Percentiles rank a stretch among this genome's conserved stretches.
Evolutionary conservation across 257 asterid species (phyloP).

Genomic region (Ocimum tenuiflorum): DNA sequence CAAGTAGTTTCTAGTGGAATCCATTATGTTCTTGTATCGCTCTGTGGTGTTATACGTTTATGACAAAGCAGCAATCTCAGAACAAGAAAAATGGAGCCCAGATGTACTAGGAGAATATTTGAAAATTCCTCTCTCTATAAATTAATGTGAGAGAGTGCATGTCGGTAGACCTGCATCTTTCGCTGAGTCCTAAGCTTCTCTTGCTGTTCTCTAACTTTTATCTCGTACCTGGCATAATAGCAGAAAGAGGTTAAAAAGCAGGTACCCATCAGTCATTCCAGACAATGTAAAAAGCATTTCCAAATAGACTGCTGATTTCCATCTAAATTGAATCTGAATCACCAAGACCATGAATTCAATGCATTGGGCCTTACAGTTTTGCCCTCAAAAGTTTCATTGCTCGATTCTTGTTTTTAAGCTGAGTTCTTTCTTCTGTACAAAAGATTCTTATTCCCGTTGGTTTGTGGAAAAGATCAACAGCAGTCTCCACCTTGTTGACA

Average conservation of each 20-base stretch:
- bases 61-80: conserved; percentile 1
- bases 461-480: conserved; percentile 91
- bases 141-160: background rate
- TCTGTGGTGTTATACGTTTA: no score
- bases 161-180: conserved; percentile 59
- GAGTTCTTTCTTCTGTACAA: conserved; percentile 95
- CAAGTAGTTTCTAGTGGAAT: no score
- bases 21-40: no score
- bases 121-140: background rate
- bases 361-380: conserved; percentile 56
- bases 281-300: background rate
- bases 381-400: conserved; percentile 90
- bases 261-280: background rate
- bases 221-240: conserved; percentile 72
- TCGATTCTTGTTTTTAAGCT: conserved; percentile 74
- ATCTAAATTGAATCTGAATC: conserved; percentile 15
- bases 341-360: conserved; percentile 2
- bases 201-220: conserved; percentile 87
- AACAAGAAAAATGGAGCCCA: conserved; percentile 10
- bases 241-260: conserved; percentile 12
- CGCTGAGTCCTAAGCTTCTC: conserved; percentile 77
- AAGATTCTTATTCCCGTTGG: conserved; percentile 98
- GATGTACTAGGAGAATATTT: background rate
- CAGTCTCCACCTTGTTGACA: conserved; percentile 99
- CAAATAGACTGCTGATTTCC: background rate